These are phyloP conservation scores for Cutaneotrichosporon sp. DNA, from an alignment of 1,284 basidiomycete species.

Conservation along the genomic window DNA sequence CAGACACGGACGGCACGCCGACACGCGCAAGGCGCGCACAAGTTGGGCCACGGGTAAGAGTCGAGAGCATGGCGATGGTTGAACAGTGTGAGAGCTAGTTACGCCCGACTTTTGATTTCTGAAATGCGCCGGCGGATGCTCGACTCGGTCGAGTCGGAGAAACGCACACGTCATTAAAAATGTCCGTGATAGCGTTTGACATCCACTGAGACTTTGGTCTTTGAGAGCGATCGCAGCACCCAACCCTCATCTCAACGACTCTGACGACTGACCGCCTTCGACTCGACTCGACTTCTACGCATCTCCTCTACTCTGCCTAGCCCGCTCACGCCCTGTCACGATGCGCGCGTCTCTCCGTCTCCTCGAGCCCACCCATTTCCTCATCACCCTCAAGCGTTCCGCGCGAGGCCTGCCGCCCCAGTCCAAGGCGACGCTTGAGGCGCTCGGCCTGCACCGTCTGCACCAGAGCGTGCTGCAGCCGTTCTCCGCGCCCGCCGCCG, in stretches of 20 bases:
- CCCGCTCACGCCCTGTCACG: not conserved
- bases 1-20: not conserved
- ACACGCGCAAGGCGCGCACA: not conserved
- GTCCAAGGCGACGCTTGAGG: conserved; percentile 45
- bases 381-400: conserved; percentile 52
- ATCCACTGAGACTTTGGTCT: not conserved
- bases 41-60: not conserved
- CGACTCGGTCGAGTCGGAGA: not conserved
- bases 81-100: not conserved
- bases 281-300: not conserved
- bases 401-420: conserved; percentile 50
- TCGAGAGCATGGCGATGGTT: not conserved
- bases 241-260: not conserved
- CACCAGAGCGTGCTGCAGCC: conserved; percentile 50
- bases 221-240: not conserved
- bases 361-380: conserved; percentile 41
- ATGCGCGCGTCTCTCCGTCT: conserved; percentile 15
- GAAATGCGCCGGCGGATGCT: no score
- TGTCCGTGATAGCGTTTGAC: not conserved
- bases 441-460: conserved; percentile 49
- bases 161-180: conserved; percentile 1
- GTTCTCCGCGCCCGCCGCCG: conserved; percentile 45
- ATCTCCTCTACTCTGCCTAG: not conserved
- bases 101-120: not conserved
- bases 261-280: not conserved